Conservation (phyloP, 768 basidiomycete genomes). For the Cystobasidium tubakii region DNA sequence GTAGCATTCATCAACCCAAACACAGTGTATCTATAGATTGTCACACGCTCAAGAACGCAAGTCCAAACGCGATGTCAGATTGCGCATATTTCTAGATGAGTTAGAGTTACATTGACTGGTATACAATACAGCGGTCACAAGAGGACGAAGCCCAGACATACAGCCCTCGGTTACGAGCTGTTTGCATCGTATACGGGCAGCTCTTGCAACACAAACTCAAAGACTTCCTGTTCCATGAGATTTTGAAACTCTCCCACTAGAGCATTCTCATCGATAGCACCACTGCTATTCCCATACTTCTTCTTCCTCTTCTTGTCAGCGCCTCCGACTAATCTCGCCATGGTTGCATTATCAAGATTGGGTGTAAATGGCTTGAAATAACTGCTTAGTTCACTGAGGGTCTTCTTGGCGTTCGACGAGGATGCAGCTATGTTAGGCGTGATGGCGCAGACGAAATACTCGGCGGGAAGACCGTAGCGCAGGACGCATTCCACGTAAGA, state of each 20-base stretch:
- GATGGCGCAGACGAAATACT: conserved; percentile 72
- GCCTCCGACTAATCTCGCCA: conserved; percentile 35
- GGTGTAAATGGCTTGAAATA: conserved; percentile 72
- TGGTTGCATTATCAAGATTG: conserved; percentile 52
- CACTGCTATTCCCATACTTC: conserved; percentile 40
- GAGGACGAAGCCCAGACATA: too few relatives aligned
- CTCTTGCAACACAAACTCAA: conserved; percentile 89
- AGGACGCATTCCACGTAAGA: conserved; percentile 92
- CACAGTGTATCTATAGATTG: too few relatives aligned
- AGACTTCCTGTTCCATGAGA: conserved; percentile 90
- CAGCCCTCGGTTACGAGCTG: too few relatives aligned
- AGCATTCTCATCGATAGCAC: conserved; percentile 56
- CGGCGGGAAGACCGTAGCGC: conserved; percentile 87
- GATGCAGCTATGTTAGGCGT: conserved; percentile 74
- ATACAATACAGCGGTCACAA: too few relatives aligned
- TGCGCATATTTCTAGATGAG: too few relatives aligned
- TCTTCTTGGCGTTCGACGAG: conserved; percentile 72
- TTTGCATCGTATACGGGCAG: conserved; percentile 55
- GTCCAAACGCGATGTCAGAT: too few relatives aligned
- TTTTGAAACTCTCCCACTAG: conserved; percentile 85
- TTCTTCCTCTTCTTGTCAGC: conserved; percentile 52
- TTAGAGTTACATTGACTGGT: too few relatives aligned
- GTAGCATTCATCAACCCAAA: conserved; percentile 67
- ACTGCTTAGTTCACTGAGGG: conserved; percentile 62
- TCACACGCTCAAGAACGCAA: too few relatives aligned